A percentile compares a stretch with the other conserved stretches of the same genome.
These are phyloP conservation scores for Fusarium sp. DNA, from an alignment of 2,329 filamentous ascomycete species.

Conservation along the genomic window DNA sequence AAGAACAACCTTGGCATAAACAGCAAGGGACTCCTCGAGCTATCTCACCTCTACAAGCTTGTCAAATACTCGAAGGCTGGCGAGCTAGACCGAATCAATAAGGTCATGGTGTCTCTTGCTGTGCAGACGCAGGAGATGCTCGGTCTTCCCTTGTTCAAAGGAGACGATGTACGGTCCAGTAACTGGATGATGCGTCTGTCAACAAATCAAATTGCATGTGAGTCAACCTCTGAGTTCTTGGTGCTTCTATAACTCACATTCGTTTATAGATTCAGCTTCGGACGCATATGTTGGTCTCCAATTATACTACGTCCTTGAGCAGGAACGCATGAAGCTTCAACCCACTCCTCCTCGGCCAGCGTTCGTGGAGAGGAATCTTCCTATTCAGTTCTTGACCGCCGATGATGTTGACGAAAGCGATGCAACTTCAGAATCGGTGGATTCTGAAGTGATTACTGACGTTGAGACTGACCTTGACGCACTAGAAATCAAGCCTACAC, in stretches of 20 bases:
- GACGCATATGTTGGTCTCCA: conserved; percentile 85
- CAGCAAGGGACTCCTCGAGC: conserved; percentile 77
- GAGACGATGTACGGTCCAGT: conserved; percentile 73
- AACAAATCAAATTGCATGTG: conserved; percentile 76
- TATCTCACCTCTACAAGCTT: conserved; percentile 84
- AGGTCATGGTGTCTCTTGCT: conserved; percentile 73
- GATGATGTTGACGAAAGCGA: conserved; percentile 49
- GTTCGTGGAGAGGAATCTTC: conserved; percentile 74
- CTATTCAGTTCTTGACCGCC: conserved; percentile 65
- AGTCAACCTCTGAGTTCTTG: conserved; percentile 49
- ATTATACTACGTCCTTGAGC: conserved; percentile 78
- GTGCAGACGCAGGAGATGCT: conserved; percentile 78
- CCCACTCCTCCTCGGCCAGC: conserved; percentile 79
- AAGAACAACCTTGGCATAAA: conserved; percentile 74
- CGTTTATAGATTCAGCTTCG: conserved; percentile 74
- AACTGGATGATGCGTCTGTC: conserved; percentile 78
- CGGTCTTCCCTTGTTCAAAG: conserved; percentile 81
- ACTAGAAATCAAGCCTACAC: background rate
- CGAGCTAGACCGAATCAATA: conserved; percentile 71
- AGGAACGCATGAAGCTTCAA: conserved; percentile 72
- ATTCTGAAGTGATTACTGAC: conserved; percentile 13
- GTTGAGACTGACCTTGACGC: conserved; percentile 24
- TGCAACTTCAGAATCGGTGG: conserved; percentile 47
- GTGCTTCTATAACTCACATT: conserved; percentile 7
- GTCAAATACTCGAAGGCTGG: conserved; percentile 72